Conservation (phyloP, 768 basidiomycete genomes). For the Tylopilus intermedius region DNA sequence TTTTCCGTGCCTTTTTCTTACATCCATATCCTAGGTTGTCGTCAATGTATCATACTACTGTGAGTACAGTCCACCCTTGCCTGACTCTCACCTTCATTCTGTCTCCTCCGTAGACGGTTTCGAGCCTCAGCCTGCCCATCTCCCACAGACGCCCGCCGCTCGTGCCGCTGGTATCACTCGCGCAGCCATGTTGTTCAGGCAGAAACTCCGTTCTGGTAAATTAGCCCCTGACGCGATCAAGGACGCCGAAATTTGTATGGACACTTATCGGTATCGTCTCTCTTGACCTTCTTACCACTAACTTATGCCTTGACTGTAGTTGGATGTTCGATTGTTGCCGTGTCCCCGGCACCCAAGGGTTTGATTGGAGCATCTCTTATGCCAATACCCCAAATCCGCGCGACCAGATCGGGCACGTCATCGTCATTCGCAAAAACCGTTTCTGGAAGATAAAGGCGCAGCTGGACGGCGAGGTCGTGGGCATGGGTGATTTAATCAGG, state of each 20-base stretch:
- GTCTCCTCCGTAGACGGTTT: conserved; percentile 63
- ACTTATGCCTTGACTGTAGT: conserved; percentile 31
- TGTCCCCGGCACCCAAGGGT: conserved; percentile 64
- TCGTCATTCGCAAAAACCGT: conserved; percentile 81
- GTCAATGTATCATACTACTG: conserved; percentile 96
- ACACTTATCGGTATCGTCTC: conserved; percentile 63
- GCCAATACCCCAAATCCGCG: conserved; percentile 39
- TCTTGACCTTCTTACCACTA: neutral
- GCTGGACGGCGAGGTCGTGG: conserved; percentile 51
- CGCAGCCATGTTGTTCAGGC: conserved; percentile 69
- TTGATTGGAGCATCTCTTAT: conserved; percentile 74
- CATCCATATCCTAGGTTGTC: conserved; percentile 51
- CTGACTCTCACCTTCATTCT: conserved; percentile 6
- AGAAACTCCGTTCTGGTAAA: conserved; percentile 61
- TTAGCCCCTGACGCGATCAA: conserved; percentile 61
- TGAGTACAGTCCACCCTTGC: conserved; percentile 29
- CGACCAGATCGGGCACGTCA: conserved; percentile 66
- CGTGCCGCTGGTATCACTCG: conserved; percentile 72
- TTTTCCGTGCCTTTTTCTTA: conserved; percentile 1
- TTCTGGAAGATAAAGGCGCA: conserved; percentile 75
- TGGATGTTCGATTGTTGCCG: conserved; percentile 95
- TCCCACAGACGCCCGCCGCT: conserved; percentile 51
- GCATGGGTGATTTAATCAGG: conserved; percentile 63
- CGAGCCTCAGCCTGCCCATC: conserved; percentile 55
- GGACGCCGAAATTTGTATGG: conserved; percentile 78